Conservation (phyloP, 352 stramenopile species). For the Globisporangium megalacanthum region DNA sequence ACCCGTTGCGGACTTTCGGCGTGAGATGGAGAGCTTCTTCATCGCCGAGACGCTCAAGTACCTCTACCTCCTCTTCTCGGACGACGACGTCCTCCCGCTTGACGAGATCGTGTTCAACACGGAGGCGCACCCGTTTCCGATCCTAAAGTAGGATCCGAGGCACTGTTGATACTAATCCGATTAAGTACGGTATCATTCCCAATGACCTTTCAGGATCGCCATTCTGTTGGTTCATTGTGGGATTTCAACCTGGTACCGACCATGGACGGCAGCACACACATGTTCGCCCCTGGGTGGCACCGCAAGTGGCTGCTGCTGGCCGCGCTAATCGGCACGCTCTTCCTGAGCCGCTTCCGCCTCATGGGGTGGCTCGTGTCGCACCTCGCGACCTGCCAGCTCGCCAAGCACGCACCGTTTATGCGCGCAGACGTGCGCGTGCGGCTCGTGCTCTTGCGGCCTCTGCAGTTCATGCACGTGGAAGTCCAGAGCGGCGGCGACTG, state of each 20-base stretch:
- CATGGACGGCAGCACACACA: conserved; percentile 1
- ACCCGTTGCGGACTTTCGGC: conserved; percentile 17
- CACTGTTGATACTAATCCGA: not conserved
- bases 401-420: conserved; percentile 13
- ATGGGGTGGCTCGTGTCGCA: conserved; percentile 48
- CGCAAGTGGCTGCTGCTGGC: conserved; percentile 57
- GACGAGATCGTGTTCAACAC: conserved; percentile 86
- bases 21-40: conserved; percentile 87
- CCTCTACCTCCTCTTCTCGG: conserved; percentile 85
- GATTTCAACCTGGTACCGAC: not conserved
- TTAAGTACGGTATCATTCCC: not conserved
- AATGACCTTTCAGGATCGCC: not conserved
- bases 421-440: conserved; percentile 31
- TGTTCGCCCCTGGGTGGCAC: conserved; percentile 39
- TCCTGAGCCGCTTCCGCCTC: conserved; percentile 51
- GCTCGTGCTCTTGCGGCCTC: conserved; percentile 33
- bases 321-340: conserved; percentile 30
- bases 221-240: too few relatives aligned
- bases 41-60: conserved; percentile 93
- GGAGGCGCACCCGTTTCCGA: conserved; percentile 73
- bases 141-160: conserved; percentile 9
- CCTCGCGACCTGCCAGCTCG: conserved; percentile 29
- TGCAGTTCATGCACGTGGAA: conserved; percentile 44
- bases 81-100: conserved; percentile 59
- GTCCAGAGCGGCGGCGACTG: conserved; percentile 25